Evolutionary conservation across 1,284 basidiomycete species (phyloP).

Genomic region (Ustanciosporium gigantosporum): DNA sequence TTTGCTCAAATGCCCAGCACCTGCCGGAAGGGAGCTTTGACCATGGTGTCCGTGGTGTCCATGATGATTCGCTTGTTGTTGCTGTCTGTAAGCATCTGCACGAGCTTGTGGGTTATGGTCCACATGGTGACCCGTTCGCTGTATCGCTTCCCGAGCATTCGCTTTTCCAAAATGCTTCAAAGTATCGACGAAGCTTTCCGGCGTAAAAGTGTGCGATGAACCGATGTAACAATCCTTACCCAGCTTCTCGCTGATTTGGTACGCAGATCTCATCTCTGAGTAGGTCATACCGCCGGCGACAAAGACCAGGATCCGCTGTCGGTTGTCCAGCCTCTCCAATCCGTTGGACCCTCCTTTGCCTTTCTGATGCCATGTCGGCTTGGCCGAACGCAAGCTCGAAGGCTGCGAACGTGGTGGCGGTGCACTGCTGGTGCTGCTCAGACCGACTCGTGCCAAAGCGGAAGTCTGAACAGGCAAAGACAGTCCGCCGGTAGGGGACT

Average conservation of each 20-base stretch:
- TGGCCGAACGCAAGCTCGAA: conserved; percentile 43
- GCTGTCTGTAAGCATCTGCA: background rate
- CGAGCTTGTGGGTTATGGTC: background rate
- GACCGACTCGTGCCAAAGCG: conserved; percentile 27
- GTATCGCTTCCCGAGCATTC: conserved; percentile 13
- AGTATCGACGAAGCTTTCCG: conserved; percentile 81
- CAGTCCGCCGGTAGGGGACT: conserved; percentile 33
- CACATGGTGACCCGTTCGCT: background rate
- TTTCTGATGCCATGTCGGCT: conserved; percentile 53
- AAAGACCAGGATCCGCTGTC: conserved; percentile 86
- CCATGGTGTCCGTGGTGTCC: conserved; percentile 2
- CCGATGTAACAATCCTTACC: conserved; percentile 91
- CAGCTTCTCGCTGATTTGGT: conserved; percentile 73
- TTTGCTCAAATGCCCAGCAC: conserved; percentile 22
- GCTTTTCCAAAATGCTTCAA: conserved; percentile 67
- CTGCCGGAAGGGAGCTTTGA: conserved; percentile 13
- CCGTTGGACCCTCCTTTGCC: conserved; percentile 22
- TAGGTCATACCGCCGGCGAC: conserved; percentile 95
- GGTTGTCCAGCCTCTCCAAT: conserved; percentile 64
- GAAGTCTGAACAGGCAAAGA: conserved; percentile 24
- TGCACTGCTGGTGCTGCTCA: conserved; percentile 1
- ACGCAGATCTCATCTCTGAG: conserved; percentile 87
- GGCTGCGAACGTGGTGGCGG: conserved; percentile 14
- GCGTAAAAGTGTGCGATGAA: conserved; percentile 84
- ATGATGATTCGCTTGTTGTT: conserved; percentile 2